Conservation (phyloP, 768 basidiomycete genomes). For the Hericium coralloides region DNA sequence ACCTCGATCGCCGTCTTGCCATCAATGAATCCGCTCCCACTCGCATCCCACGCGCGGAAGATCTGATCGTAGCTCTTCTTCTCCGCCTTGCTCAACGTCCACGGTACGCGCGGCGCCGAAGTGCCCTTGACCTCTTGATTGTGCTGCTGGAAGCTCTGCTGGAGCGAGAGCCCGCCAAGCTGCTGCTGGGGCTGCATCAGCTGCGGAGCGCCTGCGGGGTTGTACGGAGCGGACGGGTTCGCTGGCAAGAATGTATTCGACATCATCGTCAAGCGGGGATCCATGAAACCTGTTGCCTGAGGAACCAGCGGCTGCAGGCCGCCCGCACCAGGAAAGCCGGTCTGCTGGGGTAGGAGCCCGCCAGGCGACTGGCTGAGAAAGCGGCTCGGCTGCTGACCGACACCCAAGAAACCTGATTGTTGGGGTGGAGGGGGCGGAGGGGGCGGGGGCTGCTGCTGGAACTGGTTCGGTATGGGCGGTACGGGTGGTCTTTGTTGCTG, state of each 20-base stretch:
- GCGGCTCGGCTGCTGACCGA: slow-evolving; percentile 34
- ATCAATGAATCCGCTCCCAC: slow-evolving; percentile 73
- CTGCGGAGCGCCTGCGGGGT: slow-evolving; percentile 52
- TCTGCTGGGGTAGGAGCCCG: slow-evolving; percentile 39
- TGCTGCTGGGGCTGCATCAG: slow-evolving; percentile 45
- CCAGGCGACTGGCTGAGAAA: slow-evolving; percentile 54
- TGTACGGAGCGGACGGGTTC: slow-evolving; percentile 51
- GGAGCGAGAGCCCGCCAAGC: slow-evolving; percentile 45
- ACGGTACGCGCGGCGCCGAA: slow-evolving; percentile 62
- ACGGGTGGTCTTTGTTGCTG: slow-evolving; percentile 27
- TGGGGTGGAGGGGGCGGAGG: slow-evolving; percentile 59
- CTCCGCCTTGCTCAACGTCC: slow-evolving; percentile 82
- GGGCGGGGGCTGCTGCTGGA: slow-evolving; percentile 35
- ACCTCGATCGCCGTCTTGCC: slow-evolving; percentile 84
- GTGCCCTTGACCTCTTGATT: slow-evolving; percentile 68
- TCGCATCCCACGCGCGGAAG: slow-evolving; percentile 92
- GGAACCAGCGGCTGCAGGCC: slow-evolving; percentile 42
- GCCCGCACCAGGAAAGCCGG: slow-evolving; percentile 44
- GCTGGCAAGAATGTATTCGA: slow-evolving; percentile 87
- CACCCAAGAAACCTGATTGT: slow-evolving; percentile 42
- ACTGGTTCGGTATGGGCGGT: slow-evolving; percentile 13
- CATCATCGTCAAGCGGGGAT: slow-evolving; percentile 85
- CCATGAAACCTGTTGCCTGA: slow-evolving; percentile 72
- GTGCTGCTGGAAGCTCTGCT: slow-evolving; percentile 83
- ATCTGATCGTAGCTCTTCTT: slow-evolving; percentile 96